Conservation (phyloP, 2,329 filamentous ascomycete species). For the Microcyclospora tardicrescens region DNA sequence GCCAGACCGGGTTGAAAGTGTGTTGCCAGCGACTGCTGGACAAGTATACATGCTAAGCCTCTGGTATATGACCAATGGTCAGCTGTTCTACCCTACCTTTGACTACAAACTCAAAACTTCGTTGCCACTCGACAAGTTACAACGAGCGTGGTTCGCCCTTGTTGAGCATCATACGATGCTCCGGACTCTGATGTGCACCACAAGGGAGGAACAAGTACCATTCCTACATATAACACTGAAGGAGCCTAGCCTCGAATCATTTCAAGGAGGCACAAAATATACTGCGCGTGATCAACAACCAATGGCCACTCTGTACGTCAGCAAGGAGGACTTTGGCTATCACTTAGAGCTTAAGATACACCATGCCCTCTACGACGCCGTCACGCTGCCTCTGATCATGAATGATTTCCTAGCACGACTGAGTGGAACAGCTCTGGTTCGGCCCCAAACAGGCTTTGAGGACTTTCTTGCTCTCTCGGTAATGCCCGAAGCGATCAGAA, state of each 20-base stretch:
- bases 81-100: slow-evolving; percentile 64
- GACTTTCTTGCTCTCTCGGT: slow-evolving; percentile 29
- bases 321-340: slow-evolving; percentile 7
- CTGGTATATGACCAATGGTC: slow-evolving; percentile 56
- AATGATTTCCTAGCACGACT: slow-evolving; percentile 36
- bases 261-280: slow-evolving; percentile 8
- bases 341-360: slow-evolving; percentile 47
- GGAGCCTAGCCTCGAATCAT: slow-evolving; percentile 23
- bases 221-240: slow-evolving; percentile 52
- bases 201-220: slow-evolving; percentile 33
- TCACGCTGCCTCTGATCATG: slow-evolving; percentile 58
- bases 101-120: slow-evolving; percentile 39
- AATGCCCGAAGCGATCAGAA: background rate
- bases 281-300: slow-evolving; percentile 3
- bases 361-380: slow-evolving; percentile 77
- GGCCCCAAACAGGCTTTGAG: slow-evolving; percentile 20
- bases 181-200: slow-evolving; percentile 52
- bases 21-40: slow-evolving; percentile 61
- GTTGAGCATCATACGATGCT: slow-evolving; percentile 48
- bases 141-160: slow-evolving; percentile 49
- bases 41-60: slow-evolving; percentile 69
- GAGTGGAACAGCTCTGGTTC: slow-evolving; percentile 11
- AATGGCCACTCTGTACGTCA: slow-evolving; percentile 12
- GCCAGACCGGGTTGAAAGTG: slow-evolving; percentile 35
- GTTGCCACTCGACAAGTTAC: slow-evolving; percentile 31